Percentiles rank a stretch among this genome's conserved stretches.
phyloP scores from a whole-genome alignment of 768 basidiomycete genomes.

The Termitomyces sp. region DNA sequence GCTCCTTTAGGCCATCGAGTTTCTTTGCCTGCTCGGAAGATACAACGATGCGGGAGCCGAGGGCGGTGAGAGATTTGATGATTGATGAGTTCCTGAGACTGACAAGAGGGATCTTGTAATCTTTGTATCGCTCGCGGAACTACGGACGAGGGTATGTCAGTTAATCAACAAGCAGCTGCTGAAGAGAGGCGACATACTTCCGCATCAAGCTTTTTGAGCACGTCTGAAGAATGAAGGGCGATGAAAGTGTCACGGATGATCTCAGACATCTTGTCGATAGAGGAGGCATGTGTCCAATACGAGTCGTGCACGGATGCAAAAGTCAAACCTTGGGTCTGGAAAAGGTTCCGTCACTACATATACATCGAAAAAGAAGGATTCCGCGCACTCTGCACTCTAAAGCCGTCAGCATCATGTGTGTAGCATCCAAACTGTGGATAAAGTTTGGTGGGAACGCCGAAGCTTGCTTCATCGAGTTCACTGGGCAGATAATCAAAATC shows the following conservation, averaged over 20 bases:
- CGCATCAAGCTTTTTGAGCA: slow-evolving; percentile 62
- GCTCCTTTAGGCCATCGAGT: slow-evolving; percentile 23
- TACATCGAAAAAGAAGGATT: background rate
- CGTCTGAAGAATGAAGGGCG: slow-evolving; percentile 82
- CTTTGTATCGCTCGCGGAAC: slow-evolving; percentile 77
- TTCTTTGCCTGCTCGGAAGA: slow-evolving; percentile 33
- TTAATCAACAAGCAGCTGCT: background rate
- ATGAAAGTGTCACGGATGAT: slow-evolving; percentile 94
- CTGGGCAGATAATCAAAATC: slow-evolving; percentile 24
- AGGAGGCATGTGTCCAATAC: slow-evolving; percentile 94
- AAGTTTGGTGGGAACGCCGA: slow-evolving; percentile 99
- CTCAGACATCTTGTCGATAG: slow-evolving; percentile 83
- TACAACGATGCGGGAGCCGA: slow-evolving; percentile 41
- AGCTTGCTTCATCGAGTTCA: slow-evolving; percentile 83
- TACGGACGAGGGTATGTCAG: slow-evolving; percentile 18
- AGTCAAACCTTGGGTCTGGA: slow-evolving; percentile 63
- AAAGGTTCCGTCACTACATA: background rate
- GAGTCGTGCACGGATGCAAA: slow-evolving; percentile 99
- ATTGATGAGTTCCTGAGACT: slow-evolving; percentile 33
- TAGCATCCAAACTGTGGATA: slow-evolving; percentile 95
- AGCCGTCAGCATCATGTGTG: slow-evolving; percentile 98
- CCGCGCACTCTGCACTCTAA: slow-evolving; percentile 74
- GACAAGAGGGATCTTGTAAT: slow-evolving; percentile 59
- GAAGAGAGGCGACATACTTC: slow-evolving; percentile 51
- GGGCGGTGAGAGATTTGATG: slow-evolving; percentile 33